Evolutionary conservation across 2,329 filamentous ascomycete species (phyloP).

Genomic region (Tympanopsis confertula): DNA sequence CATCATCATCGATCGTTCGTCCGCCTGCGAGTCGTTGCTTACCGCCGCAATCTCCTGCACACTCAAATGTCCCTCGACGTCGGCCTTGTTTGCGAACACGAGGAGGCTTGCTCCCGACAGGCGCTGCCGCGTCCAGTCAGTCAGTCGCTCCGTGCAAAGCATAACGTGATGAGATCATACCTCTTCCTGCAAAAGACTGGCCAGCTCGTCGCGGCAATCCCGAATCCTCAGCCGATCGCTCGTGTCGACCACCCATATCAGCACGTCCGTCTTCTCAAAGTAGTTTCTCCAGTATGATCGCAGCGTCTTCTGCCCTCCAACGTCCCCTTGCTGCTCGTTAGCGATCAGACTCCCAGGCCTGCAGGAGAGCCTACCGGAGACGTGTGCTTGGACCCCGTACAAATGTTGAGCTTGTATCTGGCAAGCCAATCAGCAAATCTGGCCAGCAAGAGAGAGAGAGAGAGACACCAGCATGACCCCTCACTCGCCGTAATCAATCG

Average conservation of each 20-base stretch:
- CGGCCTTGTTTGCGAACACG: constrained; percentile 94
- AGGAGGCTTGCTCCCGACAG: constrained; percentile 83
- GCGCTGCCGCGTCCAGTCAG: constrained; percentile 41
- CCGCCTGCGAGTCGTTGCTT: constrained; percentile 11
- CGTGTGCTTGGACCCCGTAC: constrained; percentile 47
- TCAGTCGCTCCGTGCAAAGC: background rate
- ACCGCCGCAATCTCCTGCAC: constrained; percentile 72
- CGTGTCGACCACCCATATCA: constrained; percentile 97
- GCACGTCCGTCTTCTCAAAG: constrained; percentile 96
- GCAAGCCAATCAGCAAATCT: background rate
- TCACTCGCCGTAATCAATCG: constrained; percentile 91
- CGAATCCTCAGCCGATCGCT: constrained; percentile 82
- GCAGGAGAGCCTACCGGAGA: too few species aligned
- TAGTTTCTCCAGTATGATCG: constrained; percentile 99
- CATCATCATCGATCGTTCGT: constrained; percentile 1
- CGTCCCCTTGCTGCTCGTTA: constrained; percentile 62
- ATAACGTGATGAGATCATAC: constrained; percentile 34
- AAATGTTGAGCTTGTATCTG: constrained; percentile 94
- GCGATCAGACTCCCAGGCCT: background rate
- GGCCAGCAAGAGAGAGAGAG: too few species aligned
- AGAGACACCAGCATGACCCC: constrained; percentile 11
- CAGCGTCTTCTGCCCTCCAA: constrained; percentile 92
- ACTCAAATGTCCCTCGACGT: constrained; percentile 80
- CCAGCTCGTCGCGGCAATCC: constrained; percentile 79
- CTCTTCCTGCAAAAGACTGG: constrained; percentile 82